phyloP scores from a whole-genome alignment of 2,329 filamentous ascomycete species.

The Talaromyces sp. region DNA sequence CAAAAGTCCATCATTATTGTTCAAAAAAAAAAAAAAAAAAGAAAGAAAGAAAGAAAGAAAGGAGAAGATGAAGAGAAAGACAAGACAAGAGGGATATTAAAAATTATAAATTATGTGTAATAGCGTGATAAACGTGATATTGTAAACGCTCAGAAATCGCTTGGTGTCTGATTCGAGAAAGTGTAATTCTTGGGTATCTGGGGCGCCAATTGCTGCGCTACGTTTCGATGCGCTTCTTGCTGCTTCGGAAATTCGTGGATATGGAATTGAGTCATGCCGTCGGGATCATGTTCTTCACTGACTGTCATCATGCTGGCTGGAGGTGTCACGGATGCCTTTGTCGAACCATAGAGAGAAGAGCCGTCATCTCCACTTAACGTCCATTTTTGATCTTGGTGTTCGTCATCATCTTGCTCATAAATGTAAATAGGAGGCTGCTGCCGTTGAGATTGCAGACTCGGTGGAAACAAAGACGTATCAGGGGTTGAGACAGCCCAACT shows the following conservation, averaged over 20 bases:
- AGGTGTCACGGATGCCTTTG: slow-evolving; percentile 31
- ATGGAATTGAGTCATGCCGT: slow-evolving; percentile 42
- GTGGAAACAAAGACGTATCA: slow-evolving; percentile 36
- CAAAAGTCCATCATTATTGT: slow-evolving; percentile 9
- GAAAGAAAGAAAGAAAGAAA: neutral
- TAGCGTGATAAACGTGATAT: slow-evolving; percentile 11
- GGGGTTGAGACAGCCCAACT: slow-evolving; percentile 48
- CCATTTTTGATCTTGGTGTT: slow-evolving; percentile 30
- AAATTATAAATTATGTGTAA: slow-evolving; percentile 14
- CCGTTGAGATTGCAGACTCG: slow-evolving; percentile 31
- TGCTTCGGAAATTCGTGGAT: slow-evolving; percentile 49
- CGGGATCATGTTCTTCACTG: slow-evolving; percentile 25
- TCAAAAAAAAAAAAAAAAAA: neutral
- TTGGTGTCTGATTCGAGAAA: slow-evolving; percentile 45
- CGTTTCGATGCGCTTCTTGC: slow-evolving; percentile 43
- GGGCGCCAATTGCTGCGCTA: slow-evolving; percentile 42
- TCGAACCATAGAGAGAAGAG: slow-evolving; percentile 35
- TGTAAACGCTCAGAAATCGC: slow-evolving; percentile 31
- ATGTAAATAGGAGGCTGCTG: slow-evolving; percentile 37
- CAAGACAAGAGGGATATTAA: slow-evolving; percentile 9
- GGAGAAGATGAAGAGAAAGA: neutral
- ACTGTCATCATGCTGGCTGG: slow-evolving; percentile 26
- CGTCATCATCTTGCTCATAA: slow-evolving; percentile 38
- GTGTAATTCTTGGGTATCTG: slow-evolving; percentile 46
- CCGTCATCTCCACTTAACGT: slow-evolving; percentile 28